Percentiles rank a stretch among this genome's conserved stretches.
phyloP scores from a whole-genome alignment of 169 alveolate genomes.

The Plasmodium inui region DNA sequence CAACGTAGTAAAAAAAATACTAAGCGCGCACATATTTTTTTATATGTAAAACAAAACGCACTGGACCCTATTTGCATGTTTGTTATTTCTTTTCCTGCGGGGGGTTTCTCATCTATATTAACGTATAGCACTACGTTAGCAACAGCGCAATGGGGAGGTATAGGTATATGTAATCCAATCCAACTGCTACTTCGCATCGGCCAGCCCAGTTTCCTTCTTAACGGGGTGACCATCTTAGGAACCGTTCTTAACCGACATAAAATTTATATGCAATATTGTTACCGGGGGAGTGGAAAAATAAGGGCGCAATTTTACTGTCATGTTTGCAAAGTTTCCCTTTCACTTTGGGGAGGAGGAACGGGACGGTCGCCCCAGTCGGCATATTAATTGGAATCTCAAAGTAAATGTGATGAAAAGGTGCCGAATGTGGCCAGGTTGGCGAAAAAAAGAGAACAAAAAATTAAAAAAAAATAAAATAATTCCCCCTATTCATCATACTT shows the following conservation, averaged over 20 bases:
- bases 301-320: not conserved
- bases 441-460: not conserved
- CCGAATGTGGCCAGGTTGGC: not conserved
- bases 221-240: not conserved
- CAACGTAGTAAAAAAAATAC: not conserved
- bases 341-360: not conserved
- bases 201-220: not conserved
- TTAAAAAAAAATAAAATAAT: no score
- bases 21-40: not conserved
- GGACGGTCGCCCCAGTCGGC: not conserved
- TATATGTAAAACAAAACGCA: not conserved
- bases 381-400: not conserved
- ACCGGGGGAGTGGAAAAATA: not conserved
- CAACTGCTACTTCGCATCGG: not conserved
- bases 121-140: not conserved
- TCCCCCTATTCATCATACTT: not conserved
- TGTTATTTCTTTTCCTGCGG: not conserved
- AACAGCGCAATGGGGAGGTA: not conserved
- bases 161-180: not conserved
- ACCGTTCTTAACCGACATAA: not conserved
- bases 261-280: not conserved
- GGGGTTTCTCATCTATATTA: not conserved
- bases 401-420: not conserved
- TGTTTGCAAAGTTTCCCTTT: not conserved
- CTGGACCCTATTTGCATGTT: not conserved